A percentile compares a stretch with the other conserved stretches of the same genome.
These are phyloP conservation scores for Candida buenavistaensis DNA, from an alignment of 1,139 yeast genomes.

Conservation along the genomic window DNA sequence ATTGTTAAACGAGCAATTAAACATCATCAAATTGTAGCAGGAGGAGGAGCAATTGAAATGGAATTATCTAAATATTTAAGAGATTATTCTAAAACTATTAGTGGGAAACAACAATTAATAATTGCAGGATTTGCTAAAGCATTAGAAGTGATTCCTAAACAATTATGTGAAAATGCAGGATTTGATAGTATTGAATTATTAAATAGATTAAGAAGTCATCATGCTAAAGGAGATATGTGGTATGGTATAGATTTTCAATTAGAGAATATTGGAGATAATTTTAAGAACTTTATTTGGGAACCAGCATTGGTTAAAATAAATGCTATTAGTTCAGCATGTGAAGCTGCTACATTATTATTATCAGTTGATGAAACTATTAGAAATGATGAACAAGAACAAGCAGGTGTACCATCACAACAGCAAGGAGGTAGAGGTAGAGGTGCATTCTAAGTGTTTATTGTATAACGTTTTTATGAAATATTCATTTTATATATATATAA, in stretches of 20 bases:
- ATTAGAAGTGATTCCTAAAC: slow-evolving; percentile 94
- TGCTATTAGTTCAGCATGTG: slow-evolving; percentile 96
- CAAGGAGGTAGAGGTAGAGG: slow-evolving; percentile 44
- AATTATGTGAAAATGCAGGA: slow-evolving; percentile 96
- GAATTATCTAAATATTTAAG: slow-evolving; percentile 87
- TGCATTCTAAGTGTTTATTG: slow-evolving; percentile 7
- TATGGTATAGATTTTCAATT: slow-evolving; percentile 88
- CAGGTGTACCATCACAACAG: slow-evolving; percentile 50
- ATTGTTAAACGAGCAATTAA: slow-evolving; percentile 93
- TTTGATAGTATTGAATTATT: slow-evolving; percentile 92
- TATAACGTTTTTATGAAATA: slow-evolving; percentile 2
- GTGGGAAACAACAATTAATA: slow-evolving; percentile 93
- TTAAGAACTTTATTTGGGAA: slow-evolving; percentile 93
- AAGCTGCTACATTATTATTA: slow-evolving; percentile 88
- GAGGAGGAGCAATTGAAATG: slow-evolving; percentile 99
- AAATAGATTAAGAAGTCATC: slow-evolving; percentile 88
- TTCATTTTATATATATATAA: neutral
- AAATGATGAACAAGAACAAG: slow-evolving; percentile 59
- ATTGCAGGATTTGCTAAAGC: slow-evolving; percentile 93
- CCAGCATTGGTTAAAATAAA: slow-evolving; percentile 92
- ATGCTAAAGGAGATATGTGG: slow-evolving; percentile 91
- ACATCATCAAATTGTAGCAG: slow-evolving; percentile 87
- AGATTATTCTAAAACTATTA: slow-evolving; percentile 81
- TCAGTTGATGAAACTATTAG: slow-evolving; percentile 95
- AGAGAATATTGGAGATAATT: slow-evolving; percentile 82